Evolutionary conservation across 805 yeast genomes (phyloP).

Genomic region (Yarrowia phangngaensis): DNA sequence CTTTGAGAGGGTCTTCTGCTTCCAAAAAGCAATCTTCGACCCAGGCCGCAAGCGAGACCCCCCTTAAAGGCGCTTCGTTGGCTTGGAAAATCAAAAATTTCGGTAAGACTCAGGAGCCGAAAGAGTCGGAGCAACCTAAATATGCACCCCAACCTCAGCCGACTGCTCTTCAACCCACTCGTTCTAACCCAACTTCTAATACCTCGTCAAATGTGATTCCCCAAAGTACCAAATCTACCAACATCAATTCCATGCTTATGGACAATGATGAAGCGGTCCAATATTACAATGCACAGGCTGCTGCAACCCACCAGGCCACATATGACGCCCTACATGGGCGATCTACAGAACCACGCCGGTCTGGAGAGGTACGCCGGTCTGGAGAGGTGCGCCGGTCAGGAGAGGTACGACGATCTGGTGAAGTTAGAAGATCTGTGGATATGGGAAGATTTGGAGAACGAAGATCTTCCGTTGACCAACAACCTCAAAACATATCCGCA

Average conservation of each 20-base stretch:
- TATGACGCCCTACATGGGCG: conserved; percentile 23
- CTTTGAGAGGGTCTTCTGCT: conserved; percentile 24
- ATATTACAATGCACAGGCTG: no score
- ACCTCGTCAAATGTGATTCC: conserved; percentile 7
- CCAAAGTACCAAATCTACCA: conserved; percentile 10
- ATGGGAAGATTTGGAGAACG: no score
- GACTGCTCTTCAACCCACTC: conserved; percentile 2
- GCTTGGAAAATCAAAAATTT: conserved; percentile 24
- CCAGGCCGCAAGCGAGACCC: conserved; percentile 15
- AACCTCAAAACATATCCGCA: conserved; percentile 19
- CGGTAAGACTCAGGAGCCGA: conserved; percentile 19
- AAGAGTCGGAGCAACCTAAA: conserved; percentile 11
- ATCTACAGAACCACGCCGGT: conserved; percentile 14
- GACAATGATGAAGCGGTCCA: conserved; percentile 18
- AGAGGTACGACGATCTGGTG: conserved; percentile 10
- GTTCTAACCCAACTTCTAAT: conserved; percentile 2
- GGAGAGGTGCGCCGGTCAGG: conserved; percentile 20
- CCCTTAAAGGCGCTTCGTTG: conserved; percentile 24
- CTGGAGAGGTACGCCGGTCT: conserved; percentile 16
- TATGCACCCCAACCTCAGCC: conserved; percentile 8
- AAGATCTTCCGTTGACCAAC: conserved; percentile 22
- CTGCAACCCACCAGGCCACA: conserved; percentile 23
- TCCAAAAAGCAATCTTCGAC: conserved; percentile 23
- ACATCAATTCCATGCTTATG: conserved; percentile 15
- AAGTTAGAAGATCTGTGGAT: conserved; percentile 7